Base-by-base conservation (phyloP, 2,329 filamentous ascomycete species). In the Penicillium sp. region DNA sequence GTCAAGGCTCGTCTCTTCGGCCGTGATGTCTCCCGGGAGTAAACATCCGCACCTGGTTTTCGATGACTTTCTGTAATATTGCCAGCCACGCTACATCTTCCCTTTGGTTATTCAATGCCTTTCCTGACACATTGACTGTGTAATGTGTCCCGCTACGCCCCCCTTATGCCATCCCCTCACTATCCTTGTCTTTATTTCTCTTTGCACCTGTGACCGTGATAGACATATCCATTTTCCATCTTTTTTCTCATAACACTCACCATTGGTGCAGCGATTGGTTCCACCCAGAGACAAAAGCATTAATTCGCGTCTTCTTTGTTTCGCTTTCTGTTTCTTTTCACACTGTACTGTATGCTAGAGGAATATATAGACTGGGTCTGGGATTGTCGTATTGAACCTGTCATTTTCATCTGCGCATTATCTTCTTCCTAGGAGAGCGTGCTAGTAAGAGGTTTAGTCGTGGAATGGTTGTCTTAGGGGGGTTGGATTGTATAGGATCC, bases 1-100 rank as follows among this genome's bases (percentile, higher is more conserved):
- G 71, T 91, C 70, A 98, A 98, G 80, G 89, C 90, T 61, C 95
- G 94, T 77, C 75, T 93, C 53, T 98, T 98, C 66, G 93, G 93
- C 55, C 89, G 93, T 69, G 93, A 98, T 65, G 88, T 97, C 50
- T 74, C 72, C 38, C 64, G 72, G 54, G 72, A 75, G 64, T 75
- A 72, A 65, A 64, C 17, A 38, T 35, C 21, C 45, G 10, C 35
- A 49, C 41, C 31, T n/a, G 31, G 39, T 24, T 26, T 26, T 38
- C 3, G 33, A 45, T 34, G 46, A 57, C 38, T n/a, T 41, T 42
- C 38, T 54, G 46, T 53, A 58, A 50, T 40, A 41, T 42, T 39
- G 48, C 43, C 43, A 34, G 34, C 43, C 32, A 31, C 33, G 19
- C 43, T 19, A 15, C 49, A 48, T 54, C 48, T 45, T 49, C 38